A percentile compares a stretch with the other conserved stretches of the same genome.
Conservation (phyloP, 441 rosid species). For the Isatis lusitanica region DNA sequence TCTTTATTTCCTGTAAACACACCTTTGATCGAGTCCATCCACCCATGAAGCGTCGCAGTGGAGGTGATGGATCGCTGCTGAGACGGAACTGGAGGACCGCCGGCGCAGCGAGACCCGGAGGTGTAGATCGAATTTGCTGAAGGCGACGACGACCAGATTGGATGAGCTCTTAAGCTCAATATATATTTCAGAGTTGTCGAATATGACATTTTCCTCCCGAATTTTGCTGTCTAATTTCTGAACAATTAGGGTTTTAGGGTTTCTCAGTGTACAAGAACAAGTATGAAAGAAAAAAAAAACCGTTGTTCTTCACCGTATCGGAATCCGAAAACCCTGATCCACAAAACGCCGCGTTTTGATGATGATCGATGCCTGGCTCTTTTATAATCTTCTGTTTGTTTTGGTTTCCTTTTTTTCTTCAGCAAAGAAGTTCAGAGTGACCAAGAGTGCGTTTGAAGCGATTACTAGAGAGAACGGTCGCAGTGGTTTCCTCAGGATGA, state of each 20-base stretch:
- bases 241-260: conserved; percentile 22
- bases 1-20: conserved; percentile 71
- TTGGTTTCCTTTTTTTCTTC: too few relatives aligned
- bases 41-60: conserved; percentile 51
- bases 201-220: conserved; percentile 25
- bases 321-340: conserved; percentile 9
- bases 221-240: neutral
- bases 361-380: too few relatives aligned
- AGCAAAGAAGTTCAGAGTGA: too few relatives aligned
- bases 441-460: too few relatives aligned
- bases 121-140: neutral
- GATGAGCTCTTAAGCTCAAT: conserved; percentile 9
- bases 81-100: conserved; percentile 23
- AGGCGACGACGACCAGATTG: conserved; percentile 19
- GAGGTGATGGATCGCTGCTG: conserved; percentile 59
- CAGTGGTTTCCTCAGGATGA: too few relatives aligned
- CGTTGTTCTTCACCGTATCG: conserved; percentile 9
- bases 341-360: conserved; percentile 14
- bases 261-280: too few relatives aligned
- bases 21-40: conserved; percentile 87
- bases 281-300: too few relatives aligned
- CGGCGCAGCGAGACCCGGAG: conserved; percentile 7
- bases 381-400: too few relatives aligned
- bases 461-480: too few relatives aligned
- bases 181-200: conserved; percentile 21